Percentiles rank a stretch among this genome's conserved stretches.
These are phyloP conservation scores for Pinus tabuliformis DNA, from an alignment of 75 land plant genomes.

Conservation along the genomic window DNA sequence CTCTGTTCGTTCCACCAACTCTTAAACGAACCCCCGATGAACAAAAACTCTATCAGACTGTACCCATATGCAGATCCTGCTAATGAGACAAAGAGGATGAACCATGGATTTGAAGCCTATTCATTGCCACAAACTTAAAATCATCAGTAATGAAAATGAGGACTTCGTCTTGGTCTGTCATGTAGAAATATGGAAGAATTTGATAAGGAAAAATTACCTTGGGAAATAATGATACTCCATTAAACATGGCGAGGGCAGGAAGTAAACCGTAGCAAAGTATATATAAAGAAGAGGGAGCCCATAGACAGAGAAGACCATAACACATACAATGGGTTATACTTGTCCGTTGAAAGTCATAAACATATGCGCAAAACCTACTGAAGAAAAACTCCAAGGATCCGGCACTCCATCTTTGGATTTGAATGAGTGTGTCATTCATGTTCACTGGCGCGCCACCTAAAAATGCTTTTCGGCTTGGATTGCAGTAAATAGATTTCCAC, in stretches of 20 bases:
- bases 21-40: too few species aligned
- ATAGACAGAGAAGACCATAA: conserved; percentile 23
- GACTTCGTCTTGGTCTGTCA: not conserved
- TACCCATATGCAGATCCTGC: too few species aligned
- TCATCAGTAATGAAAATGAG: too few species aligned
- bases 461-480: conserved; percentile 33
- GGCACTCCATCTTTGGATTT: conserved; percentile 30
- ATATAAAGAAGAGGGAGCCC: conserved; percentile 25
- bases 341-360: conserved; percentile 8
- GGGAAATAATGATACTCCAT: conserved; percentile 26
- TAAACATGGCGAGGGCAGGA: conserved; percentile 36
- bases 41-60: too few species aligned
- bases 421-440: conserved; percentile 27
- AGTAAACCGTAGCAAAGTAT: conserved; percentile 26
- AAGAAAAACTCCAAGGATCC: conserved; percentile 29
- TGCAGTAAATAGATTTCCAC: conserved; percentile 37
- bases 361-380: conserved; percentile 21
- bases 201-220: conserved; percentile 17
- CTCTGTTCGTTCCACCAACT: too few species aligned
- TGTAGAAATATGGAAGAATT: not conserved
- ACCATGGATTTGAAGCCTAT: too few species aligned
- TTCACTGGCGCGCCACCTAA: conserved; percentile 33
- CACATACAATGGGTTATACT: conserved; percentile 12
- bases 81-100: too few species aligned
- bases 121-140: too few species aligned